Percentiles rank a stretch among this genome's conserved stretches.
Conservation (phyloP, 148 eudicot genomes). For the Silene uniflora region DNA sequence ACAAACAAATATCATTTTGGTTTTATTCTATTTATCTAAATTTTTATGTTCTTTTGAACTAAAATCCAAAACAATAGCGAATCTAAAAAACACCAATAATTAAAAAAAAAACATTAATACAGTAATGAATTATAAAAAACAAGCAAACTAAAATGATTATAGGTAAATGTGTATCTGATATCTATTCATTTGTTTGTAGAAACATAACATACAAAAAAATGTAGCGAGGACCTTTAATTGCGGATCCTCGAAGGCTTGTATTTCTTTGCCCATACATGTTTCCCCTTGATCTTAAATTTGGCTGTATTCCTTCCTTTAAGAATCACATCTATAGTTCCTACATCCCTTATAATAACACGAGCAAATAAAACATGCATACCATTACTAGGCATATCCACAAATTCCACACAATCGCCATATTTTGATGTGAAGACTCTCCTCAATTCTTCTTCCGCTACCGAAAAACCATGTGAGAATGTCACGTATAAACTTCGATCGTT, state of each 20-base stretch:
- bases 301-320: constrained; percentile 11
- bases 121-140: too few species aligned
- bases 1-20: too few species aligned
- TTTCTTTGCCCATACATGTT: constrained; percentile 43
- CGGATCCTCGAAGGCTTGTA: not conserved
- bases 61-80: too few species aligned
- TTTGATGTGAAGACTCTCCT: constrained; percentile 7
- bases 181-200: not conserved
- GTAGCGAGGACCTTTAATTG: not conserved
- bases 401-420: constrained; percentile 38
- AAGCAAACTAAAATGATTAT: too few species aligned
- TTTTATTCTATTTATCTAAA: too few species aligned
- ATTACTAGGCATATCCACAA: constrained; percentile 11
- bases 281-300: constrained; percentile 32
- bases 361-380: constrained; percentile 24
- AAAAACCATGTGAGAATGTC: constrained; percentile 34
- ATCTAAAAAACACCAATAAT: too few species aligned
- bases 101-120: too few species aligned
- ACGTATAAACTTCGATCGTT: constrained; percentile 32
- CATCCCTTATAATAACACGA: constrained; percentile 25
- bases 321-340: constrained; percentile 22
- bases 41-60: too few species aligned
- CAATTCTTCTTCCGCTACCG: constrained; percentile 20
- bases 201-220: not conserved
- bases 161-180: too few species aligned